Percentiles rank a stretch among this genome's conserved stretches.
Evolutionary conservation across 2,329 filamentous ascomycete species (phyloP).

Genomic region (Fusarium pilosicola): DNA sequence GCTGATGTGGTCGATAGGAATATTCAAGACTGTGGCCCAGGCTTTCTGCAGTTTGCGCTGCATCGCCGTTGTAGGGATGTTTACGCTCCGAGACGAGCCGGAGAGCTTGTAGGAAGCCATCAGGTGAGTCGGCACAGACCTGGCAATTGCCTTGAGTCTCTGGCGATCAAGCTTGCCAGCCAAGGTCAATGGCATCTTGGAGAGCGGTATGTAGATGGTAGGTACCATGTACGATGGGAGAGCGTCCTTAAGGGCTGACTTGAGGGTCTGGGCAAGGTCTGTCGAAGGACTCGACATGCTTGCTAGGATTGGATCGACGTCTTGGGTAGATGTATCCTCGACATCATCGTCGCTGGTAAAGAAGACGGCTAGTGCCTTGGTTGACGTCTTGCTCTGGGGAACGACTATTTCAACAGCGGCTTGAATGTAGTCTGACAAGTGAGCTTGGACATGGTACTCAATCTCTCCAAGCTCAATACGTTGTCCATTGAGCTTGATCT

Average conservation of each 20-base stretch:
- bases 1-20: background rate
- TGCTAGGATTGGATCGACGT: background rate
- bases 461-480: conserved; percentile 61
- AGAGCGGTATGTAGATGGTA: conserved; percentile 53
- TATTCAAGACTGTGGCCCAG: conserved; percentile 8
- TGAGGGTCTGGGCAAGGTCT: conserved; percentile 14
- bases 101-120: conserved; percentile 31
- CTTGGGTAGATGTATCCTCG: background rate
- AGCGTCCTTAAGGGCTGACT: conserved; percentile 2
- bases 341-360: conserved; percentile 9
- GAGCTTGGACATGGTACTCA: conserved; percentile 54
- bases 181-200: conserved; percentile 53
- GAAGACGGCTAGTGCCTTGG: conserved; percentile 35
- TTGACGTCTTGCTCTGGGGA: conserved; percentile 43
- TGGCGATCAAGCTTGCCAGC: conserved; percentile 58
- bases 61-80: conserved; percentile 49
- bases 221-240: conserved; percentile 55
- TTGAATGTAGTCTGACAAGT: conserved; percentile 52
- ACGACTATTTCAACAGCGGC: conserved; percentile 60
- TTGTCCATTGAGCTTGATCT: conserved; percentile 69
- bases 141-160: conserved; percentile 42
- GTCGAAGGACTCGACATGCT: conserved; percentile 15
- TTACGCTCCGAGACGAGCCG: conserved; percentile 36
- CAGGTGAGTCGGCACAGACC: conserved; percentile 3
- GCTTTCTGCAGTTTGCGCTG: conserved; percentile 48